Conservation (phyloP, 2,329 filamentous ascomycete genomes). For the Fusarium sp. region DNA sequence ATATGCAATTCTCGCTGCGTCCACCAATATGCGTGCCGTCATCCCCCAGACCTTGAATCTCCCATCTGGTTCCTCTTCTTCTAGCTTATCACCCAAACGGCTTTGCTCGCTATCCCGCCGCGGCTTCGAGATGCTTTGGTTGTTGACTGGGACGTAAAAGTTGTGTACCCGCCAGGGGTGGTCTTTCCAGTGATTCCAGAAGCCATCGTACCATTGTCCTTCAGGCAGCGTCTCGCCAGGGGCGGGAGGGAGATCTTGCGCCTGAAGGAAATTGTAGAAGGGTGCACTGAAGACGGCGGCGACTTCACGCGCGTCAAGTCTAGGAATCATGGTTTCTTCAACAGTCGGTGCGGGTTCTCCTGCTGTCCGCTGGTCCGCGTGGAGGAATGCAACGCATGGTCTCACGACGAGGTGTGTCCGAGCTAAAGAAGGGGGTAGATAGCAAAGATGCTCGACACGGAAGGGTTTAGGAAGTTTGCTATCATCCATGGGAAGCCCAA, state of each 20-base stretch:
- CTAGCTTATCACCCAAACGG: slow-evolving; percentile 56
- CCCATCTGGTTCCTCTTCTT: slow-evolving; percentile 59
- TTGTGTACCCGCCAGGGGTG: slow-evolving; percentile 88
- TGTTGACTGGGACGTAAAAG: slow-evolving; percentile 86
- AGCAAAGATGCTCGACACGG: slow-evolving; percentile 86
- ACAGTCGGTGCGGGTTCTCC: slow-evolving; percentile 57
- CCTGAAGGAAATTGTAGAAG: slow-evolving; percentile 82
- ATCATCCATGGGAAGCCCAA: slow-evolving; percentile 83
- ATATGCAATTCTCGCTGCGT: slow-evolving; percentile 88
- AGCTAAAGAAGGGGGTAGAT: slow-evolving; percentile 81
- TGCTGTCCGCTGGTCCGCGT: slow-evolving; percentile 64
- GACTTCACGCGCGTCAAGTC: slow-evolving; percentile 88
- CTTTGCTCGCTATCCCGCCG: slow-evolving; percentile 55
- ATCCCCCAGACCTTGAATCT: slow-evolving; percentile 93
- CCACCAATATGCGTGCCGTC: slow-evolving; percentile 91
- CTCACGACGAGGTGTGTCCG: slow-evolving; percentile 79
- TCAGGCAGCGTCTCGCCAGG: slow-evolving; percentile 55
- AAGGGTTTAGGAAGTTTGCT: slow-evolving; percentile 79
- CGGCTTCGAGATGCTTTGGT: slow-evolving; percentile 76
- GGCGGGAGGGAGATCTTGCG: slow-evolving; percentile 64
- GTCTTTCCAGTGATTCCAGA: slow-evolving; percentile 84
- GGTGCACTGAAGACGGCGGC: slow-evolving; percentile 93
- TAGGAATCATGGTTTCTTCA: slow-evolving; percentile 80
- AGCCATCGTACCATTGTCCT: slow-evolving; percentile 85
- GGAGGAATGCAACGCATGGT: slow-evolving; percentile 82